Evolutionary conservation across 2,329 filamentous ascomycete species (phyloP).

Genomic region (Trichoderma pleuroti): DNA sequence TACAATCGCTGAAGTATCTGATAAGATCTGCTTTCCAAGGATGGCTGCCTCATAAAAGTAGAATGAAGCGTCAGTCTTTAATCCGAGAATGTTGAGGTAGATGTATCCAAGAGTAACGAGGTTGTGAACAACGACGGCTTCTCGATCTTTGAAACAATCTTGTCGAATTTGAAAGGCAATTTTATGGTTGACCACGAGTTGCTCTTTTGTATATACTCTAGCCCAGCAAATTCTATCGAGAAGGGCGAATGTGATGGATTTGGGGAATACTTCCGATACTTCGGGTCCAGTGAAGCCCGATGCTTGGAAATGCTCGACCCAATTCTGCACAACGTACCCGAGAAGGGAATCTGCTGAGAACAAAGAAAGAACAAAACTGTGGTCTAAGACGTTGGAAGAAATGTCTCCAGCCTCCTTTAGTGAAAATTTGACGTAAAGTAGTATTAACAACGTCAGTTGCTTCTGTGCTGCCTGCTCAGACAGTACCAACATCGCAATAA

Average conservation of each 20-base stretch:
- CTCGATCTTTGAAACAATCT: not conserved
- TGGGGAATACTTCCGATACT: constrained; percentile 7
- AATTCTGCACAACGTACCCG: constrained; percentile 35
- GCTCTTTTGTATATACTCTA: not conserved
- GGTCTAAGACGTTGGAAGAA: not conserved
- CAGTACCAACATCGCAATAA: not conserved
- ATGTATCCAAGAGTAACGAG: constrained; percentile 33
- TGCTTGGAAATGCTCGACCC: constrained; percentile 35
- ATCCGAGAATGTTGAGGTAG: constrained; percentile 27
- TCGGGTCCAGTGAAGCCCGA: constrained; percentile 31
- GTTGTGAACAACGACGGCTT: not conserved
- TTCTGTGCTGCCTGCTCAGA: not conserved
- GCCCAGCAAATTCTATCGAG: not conserved
- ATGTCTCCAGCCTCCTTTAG: not conserved
- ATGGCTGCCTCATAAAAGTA: constrained; percentile 37
- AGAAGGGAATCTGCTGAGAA: constrained; percentile 32
- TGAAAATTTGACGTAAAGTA: not conserved
- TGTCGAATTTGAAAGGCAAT: not conserved
- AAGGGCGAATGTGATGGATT: not conserved
- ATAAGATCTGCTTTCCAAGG: constrained; percentile 32
- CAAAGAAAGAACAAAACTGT: constrained; percentile 25
- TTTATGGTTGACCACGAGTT: not conserved
- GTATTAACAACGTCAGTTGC: not conserved
- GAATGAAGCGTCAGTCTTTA: constrained; percentile 26
- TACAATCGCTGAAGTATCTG: constrained; percentile 32